Conservation (phyloP, 2,329 filamentous ascomycete genomes). For the Nemania bipapillata region DNA sequence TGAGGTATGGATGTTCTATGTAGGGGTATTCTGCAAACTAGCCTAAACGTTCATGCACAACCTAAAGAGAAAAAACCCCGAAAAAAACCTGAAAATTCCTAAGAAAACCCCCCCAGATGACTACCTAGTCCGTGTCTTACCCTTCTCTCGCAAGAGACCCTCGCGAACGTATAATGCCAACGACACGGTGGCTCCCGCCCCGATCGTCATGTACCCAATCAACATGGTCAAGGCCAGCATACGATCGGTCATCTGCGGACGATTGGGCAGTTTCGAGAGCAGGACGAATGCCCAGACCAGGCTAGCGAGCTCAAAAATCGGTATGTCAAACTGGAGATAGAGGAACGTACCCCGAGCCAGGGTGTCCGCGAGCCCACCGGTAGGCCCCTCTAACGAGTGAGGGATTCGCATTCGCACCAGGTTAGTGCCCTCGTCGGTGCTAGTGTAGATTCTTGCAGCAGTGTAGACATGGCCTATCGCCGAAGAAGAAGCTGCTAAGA, state of each 20-base stretch:
- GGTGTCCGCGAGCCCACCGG: conserved; percentile 33
- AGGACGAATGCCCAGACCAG: conserved; percentile 44
- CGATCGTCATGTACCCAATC: conserved; percentile 37
- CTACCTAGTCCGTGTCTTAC: conserved; percentile 15
- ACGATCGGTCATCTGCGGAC: conserved; percentile 16
- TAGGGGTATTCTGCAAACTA: background rate
- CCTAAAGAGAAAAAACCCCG: conserved; percentile 19
- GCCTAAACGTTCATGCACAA: conserved; percentile 18
- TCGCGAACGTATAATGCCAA: conserved; percentile 42
- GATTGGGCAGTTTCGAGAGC: conserved; percentile 29
- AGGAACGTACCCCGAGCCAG: conserved; percentile 43
- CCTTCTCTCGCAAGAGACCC: conserved; percentile 33
- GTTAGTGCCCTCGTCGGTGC: conserved; percentile 30
- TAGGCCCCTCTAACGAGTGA: conserved; percentile 34
- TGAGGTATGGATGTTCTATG: background rate
- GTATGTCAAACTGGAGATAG: conserved; percentile 47
- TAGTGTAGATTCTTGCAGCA: conserved; percentile 30
- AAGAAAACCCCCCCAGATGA: conserved; percentile 9
- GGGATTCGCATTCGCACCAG: conserved; percentile 43
- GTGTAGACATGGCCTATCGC: conserved; percentile 41
- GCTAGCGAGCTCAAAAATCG: conserved; percentile 45
- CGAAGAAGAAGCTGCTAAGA: conserved; percentile 40
- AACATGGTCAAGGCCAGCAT: conserved; percentile 29
- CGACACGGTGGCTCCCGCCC: conserved; percentile 41
- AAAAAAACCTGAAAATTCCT: background rate